Evolutionary conservation across 306 rosid species (phyloP), one percentile per base, ranked within the genome.

Genomic region (Notholithocarpus densiflorus): DNA sequence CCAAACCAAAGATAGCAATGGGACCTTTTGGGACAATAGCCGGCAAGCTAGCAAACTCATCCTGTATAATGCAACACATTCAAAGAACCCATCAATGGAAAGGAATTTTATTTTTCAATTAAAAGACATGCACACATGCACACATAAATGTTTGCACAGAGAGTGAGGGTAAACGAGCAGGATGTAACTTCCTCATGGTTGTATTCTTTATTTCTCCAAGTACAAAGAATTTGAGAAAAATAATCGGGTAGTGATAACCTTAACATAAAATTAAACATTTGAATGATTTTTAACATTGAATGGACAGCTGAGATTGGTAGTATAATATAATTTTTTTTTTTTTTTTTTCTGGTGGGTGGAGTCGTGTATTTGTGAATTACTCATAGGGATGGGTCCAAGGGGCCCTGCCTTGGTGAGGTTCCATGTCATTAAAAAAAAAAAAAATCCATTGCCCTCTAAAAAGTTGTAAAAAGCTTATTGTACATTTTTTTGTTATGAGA

Each of bases 1-100:
- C 98, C 98, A 95, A 86, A 74, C 98, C 98, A 79, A 95, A 83
- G 84, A 95, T 87, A 80, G 98, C 95, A 75, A 95, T 83, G 81
- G 98, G 98, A 75, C 98, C 98, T 71, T 89, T 29, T 9, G 98
- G 96, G 83, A 92, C 91, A 85, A 95, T 85, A 80, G 98, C 91
- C 27, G 96, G 97, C 92, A 95, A 86, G 89, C 96, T 90, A 77
- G 96, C 92, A 83, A 91, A 92, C 78, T 93, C 98, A 76, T 93
- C 99, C 97, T 95, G 90, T 73, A 81, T 43, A 81, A 82, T 57
- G 78, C 26, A 87, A 81, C 66, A 83, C 76, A 52, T 40, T 80
- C 73, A 74, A 74, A 68, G 71, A 83, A 80, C 40, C 69, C 73
- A 32, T 77, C 64, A 60, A 74, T 73, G 26, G 72, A 73, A 77